Base-by-base conservation (phyloP, 2,329 filamentous ascomycete species). In the Helotiales sp. region DNA sequence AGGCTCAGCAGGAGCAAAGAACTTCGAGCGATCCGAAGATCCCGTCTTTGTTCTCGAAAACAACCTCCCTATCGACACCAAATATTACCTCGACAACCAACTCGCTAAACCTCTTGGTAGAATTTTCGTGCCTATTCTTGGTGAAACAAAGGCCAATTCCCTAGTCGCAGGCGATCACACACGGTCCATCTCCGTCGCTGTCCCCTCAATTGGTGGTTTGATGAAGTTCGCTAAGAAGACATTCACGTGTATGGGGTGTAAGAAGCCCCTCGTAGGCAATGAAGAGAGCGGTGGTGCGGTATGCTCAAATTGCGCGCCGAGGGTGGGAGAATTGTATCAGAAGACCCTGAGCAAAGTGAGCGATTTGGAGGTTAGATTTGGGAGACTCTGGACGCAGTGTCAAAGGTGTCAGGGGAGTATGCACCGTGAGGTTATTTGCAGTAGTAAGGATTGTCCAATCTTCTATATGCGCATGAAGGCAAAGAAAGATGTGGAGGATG, bases 381-480 rank as follows among this genome's bases (percentile, higher is more conserved):
- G 93, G 6, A 85, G 96, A 60, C 84, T 99, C 61, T 99, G 96
- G 96, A 99, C 96, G 58, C 96, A 99, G 80, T 99, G 96, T 78
- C 96, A 99, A 82, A 86, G 96, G 49, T 99, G 96, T 79, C 96
- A 99, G 82, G 96, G 94, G 63, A 97, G 93, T 82, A 91, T 99
- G 86, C 96, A 99, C 81, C 96, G 93, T 79, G 96, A 99, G 80
- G 96, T 99, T 63, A 98, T 99, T 74, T 99, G 96, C 83, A 93
- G 91, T 70, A 95, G 91, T 78, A 92, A 93, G 79, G 96, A 99
- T 82, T 99, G 96, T 78, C 96, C 96, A 0, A 99, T 99, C 76
- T 99, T 99, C 80, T 99, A 99, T 80, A 99, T 99, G 96, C 89
- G 96, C 4, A 99, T 99, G 96, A 99, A 99, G 85, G 95, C 95